Evolutionary conservation across 805 yeast species (phyloP), one percentile per base, ranked within the genome.

Genomic region (Yarrowia osloensis): DNA sequence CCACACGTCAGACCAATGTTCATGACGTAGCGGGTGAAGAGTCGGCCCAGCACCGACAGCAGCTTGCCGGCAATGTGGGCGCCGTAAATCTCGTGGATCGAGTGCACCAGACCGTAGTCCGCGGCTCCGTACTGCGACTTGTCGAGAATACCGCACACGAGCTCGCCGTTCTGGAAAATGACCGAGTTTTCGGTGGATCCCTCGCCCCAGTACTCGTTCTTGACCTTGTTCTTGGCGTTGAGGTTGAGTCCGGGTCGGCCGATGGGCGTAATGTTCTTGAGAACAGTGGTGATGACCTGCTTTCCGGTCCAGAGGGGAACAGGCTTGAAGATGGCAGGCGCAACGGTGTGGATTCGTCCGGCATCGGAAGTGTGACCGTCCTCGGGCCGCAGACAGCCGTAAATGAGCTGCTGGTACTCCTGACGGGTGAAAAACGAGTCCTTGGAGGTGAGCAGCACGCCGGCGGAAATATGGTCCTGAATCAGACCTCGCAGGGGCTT

Each of bases 81-180:
- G 15, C 99, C 99, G 77, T 94, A 95, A 21, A 95, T 89, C 80
- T 95, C 99, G 75, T 93, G 97, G 70, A 95, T 82, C 12, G 99
- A 91, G 77, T 95, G 99, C 46, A 95, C 97, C 69, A 95, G 82
- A 84, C 99, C 99, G 76, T 89, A 93, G 75, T 93, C 92, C 49
- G 98, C 87, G 31, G 99, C 96, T 81, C 99, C 99, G 77, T 95
- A 96, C 80, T 95, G 99, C 31, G 98, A 92, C 79, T 95, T 95
- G 81, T 95, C 99, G 70, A 95, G 83, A 69, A 95, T 91, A 84
- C 99, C 99, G 75, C 90, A 85, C 50, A 96, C 74, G 65, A 95
- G 82, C 76, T 89, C 93, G 77, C 99, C 99, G 73, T 93, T 82
- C 74, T 81, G 81, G 85, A 95, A 89, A 17, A 93, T 74, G 22